Conservation (phyloP, 192 early-diverging fungal genomes). For the Glomus cerebriforme region DNA sequence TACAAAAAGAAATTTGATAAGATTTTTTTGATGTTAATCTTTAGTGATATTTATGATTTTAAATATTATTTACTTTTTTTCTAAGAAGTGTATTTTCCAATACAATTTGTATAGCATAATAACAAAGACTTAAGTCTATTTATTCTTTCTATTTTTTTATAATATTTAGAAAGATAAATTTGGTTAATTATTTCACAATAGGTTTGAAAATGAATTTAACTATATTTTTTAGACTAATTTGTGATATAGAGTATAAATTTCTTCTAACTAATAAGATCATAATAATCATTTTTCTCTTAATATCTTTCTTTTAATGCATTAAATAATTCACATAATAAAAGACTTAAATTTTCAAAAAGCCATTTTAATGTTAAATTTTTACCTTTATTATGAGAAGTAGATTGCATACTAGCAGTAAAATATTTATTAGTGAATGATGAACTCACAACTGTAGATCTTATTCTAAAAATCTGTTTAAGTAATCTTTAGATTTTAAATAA, state of each 20-base stretch:
- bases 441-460: not conserved
- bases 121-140: too few species aligned
- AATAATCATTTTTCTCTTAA: not conserved
- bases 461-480: not conserved
- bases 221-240: not conserved
- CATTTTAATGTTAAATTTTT: not conserved
- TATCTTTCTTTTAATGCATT: not conserved
- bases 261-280: not conserved
- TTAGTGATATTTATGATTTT: too few species aligned
- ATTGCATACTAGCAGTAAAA: too few species aligned
- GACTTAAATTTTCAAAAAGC: too few species aligned
- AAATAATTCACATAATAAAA: not conserved
- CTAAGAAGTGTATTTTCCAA: too few species aligned
- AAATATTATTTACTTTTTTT: not conserved
- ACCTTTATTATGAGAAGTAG: not conserved
- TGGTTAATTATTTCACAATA: too few species aligned
- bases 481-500: not conserved
- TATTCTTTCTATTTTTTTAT: not conserved
- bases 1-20: not conserved
- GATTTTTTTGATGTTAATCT: too few species aligned
- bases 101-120: too few species aligned
- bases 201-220: not conserved
- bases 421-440: not conserved
- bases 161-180: not conserved
- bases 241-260: not conserved